phyloP scores from a whole-genome alignment of 1,284 basidiomycete genomes.

The Macrocybe sp. region DNA sequence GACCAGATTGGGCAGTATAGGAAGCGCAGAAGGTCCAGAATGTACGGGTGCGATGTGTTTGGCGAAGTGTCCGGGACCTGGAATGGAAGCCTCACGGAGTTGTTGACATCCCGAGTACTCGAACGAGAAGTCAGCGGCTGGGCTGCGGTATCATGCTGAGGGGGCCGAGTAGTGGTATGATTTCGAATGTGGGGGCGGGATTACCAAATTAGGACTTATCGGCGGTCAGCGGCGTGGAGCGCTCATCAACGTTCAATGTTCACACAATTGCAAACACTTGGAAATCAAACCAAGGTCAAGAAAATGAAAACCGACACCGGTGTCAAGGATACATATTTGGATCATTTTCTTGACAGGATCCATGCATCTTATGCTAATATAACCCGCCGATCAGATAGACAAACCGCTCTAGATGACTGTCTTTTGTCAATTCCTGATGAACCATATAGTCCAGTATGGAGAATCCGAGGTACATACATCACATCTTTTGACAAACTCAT shows the following conservation, averaged over 20 bases:
- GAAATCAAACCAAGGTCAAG: constrained; percentile 15
- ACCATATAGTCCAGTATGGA: constrained; percentile 14
- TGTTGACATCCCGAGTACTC: no score
- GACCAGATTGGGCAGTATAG: no score
- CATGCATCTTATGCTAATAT: constrained; percentile 15
- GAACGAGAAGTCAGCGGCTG: no score
- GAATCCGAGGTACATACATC: constrained; percentile 9
- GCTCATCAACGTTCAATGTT: constrained; percentile 8
- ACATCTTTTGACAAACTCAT: not conserved
- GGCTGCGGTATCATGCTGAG: no score
- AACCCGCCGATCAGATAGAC: constrained; percentile 6
- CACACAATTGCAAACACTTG: constrained; percentile 10
- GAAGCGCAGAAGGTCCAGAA: no score
- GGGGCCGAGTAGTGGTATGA: no score
- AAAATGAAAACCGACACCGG: constrained; percentile 17
- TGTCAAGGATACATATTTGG: constrained; percentile 25
- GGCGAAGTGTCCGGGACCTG: no score
- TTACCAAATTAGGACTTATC: no score
- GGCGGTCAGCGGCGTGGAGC: no score
- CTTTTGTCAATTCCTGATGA: constrained; percentile 14
- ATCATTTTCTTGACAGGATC: constrained; percentile 18
- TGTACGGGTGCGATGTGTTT: no score
- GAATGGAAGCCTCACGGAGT: no score
- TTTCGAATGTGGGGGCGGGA: no score
- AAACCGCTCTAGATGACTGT: constrained; percentile 11